Conservation (phyloP, 1,139 yeast genomes). For the Lodderomyces pseudojiufengensis region DNA sequence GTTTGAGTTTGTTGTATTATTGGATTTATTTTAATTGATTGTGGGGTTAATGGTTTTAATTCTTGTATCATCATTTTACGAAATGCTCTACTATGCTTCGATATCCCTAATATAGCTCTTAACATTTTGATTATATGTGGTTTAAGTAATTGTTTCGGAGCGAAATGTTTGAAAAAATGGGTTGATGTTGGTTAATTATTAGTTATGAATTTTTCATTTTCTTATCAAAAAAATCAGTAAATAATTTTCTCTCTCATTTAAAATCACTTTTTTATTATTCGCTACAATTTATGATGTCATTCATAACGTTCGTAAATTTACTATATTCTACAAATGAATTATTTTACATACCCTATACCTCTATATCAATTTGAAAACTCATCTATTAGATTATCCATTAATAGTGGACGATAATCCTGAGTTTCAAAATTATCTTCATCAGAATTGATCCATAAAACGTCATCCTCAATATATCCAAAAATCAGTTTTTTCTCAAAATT, state of each 20-base stretch:
- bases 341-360: too few relatives aligned
- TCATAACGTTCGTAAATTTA: too few relatives aligned
- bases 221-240: not conserved
- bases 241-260: not conserved
- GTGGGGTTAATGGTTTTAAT: slow-evolving; percentile 9
- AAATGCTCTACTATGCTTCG: slow-evolving; percentile 11
- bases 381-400: slow-evolving; percentile 17
- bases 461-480: slow-evolving; percentile 29
- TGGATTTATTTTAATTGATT: slow-evolving; percentile 5
- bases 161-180: not conserved
- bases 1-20: slow-evolving; percentile 5
- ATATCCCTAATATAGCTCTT: slow-evolving; percentile 8
- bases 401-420: slow-evolving; percentile 21
- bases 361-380: slow-evolving; percentile 2
- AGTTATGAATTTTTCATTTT: slow-evolving; percentile 4
- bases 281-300: not conserved
- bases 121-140: slow-evolving; percentile 5
- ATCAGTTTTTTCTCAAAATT: slow-evolving; percentile 10
- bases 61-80: slow-evolving; percentile 12
- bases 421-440: slow-evolving; percentile 13
- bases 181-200: not conserved
- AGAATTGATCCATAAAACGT: slow-evolving; percentile 28
- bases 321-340: too few relatives aligned
- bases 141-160: too few relatives aligned
- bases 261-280: too few relatives aligned